Evolutionary conservation across 495 filamentous ascomycete species (phyloP).

Genomic region (Penicillium daleae): DNA sequence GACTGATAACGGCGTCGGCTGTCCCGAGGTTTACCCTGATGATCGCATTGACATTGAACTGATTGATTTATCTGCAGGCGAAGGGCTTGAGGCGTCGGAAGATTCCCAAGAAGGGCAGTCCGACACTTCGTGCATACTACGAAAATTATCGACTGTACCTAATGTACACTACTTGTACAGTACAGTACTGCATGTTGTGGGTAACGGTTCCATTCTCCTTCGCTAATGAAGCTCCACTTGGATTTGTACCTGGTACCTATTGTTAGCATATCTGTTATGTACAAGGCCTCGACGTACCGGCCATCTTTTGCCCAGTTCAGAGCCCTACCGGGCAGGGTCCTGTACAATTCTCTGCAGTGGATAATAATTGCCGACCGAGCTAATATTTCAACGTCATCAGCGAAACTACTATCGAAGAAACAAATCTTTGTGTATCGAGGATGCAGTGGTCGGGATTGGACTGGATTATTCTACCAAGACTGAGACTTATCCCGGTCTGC

Average conservation of each 20-base stretch:
- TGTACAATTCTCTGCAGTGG: not conserved
- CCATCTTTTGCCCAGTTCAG: not conserved
- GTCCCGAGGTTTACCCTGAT: not conserved
- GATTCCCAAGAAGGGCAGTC: not conserved
- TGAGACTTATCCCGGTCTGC: not conserved
- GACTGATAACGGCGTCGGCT: not conserved
- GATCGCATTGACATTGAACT: not conserved
- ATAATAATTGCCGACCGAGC: not conserved
- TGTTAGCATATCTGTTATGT: not conserved
- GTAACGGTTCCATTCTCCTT: not conserved
- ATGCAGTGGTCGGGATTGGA: too few relatives aligned
- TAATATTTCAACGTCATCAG: not conserved
- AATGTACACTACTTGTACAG: not conserved
- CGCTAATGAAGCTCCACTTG: not conserved
- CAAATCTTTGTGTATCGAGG: not conserved
- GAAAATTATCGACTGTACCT: too few relatives aligned
- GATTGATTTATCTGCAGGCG: slow-evolving; percentile 1
- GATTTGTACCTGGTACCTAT: not conserved
- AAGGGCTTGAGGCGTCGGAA: not conserved
- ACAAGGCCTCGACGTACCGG: not conserved
- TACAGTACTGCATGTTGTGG: too few relatives aligned
- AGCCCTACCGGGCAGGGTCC: not conserved
- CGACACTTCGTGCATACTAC: not conserved
- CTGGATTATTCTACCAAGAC: not conserved
- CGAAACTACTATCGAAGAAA: not conserved